Evolutionary conservation across 2,329 filamentous ascomycete genomes (phyloP), one percentile per base, ranked within the genome.

Genomic region (Paraconiothyrium sp.): DNA sequence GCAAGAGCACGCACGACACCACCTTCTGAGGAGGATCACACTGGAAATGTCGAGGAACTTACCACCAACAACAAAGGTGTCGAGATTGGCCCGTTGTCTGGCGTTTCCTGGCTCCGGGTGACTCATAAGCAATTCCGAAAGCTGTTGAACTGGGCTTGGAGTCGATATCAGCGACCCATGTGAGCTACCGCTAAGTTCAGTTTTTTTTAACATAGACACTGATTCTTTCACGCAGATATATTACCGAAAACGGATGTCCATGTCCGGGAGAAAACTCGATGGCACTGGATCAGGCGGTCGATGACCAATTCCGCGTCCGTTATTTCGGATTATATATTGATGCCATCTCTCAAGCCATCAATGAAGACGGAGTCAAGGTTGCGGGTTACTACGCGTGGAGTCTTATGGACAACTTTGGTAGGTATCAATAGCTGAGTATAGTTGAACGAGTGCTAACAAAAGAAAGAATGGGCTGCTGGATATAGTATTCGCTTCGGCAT

Each of bases 81-180:
- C 34, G 64, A 67, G 39, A 72, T 79, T 16, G 79, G 79, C 0
- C 67, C 72, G 9, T 27, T 56, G 32, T 56, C 54, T 16, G 0
- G 75, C 75, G 66, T 80, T 77, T 20, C 77, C 77, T 81, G 79
- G 79, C 69, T 81, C 4, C 69, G 77, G 3, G 76, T 76, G 3
- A 73, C 76, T 9, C 77, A 78, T 0, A 79, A 77, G 75, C 3
- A 90, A 0, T 94, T 93, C 85, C 85, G 89, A 41, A 80, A 79
- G 65, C 59, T 80, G 30, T 65, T 81, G 9, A 75, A 77, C 6
- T 81, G 79, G 79, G 76, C 80, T 37, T 81, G 79, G 78, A 65
- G 68, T 39, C 74, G 79, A 3, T 81, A 81, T 60, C 62, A 72
- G 14, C 73, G 77, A 9, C 79, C 79, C 2, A 81, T 81, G 32